phyloP scores from a whole-genome alignment of 495 filamentous ascomycete species.

The Oidiodendron maius region DNA sequence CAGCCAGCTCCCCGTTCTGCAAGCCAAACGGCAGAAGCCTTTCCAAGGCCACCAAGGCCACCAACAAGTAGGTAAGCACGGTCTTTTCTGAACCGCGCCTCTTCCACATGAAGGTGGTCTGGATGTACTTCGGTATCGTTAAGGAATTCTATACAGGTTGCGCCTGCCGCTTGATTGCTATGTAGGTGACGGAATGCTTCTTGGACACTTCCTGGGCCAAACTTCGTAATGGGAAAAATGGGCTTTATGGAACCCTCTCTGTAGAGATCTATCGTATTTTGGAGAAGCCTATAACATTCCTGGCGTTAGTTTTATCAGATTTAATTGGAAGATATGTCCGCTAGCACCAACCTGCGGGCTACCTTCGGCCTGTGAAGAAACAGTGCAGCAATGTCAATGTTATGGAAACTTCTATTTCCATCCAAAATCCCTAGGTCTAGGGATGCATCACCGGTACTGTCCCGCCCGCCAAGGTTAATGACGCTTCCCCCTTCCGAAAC shows the following conservation, averaged over 20 bases:
- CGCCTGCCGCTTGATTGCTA: neutral
- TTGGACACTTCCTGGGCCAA: neutral
- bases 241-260: neutral
- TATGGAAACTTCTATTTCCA: neutral
- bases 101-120: neutral
- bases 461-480: slow-evolving; percentile 35
- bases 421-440: slow-evolving; percentile 28
- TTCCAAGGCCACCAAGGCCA: slow-evolving; percentile 56
- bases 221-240: neutral
- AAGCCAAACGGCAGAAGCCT: slow-evolving; percentile 53
- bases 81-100: neutral
- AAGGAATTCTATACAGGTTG: neutral
- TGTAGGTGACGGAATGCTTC: neutral
- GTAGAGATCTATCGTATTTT: neutral
- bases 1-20: slow-evolving; percentile 47
- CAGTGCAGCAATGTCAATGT: slow-evolving; percentile 4
- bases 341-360: neutral
- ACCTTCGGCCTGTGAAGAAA: slow-evolving; percentile 16
- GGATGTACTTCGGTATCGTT: neutral
- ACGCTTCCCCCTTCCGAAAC: slow-evolving; percentile 43
- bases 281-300: neutral
- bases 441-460: slow-evolving; percentile 21
- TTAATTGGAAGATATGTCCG: neutral
- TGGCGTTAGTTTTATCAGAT: neutral
- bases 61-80: slow-evolving; percentile 52